phyloP scores from a whole-genome alignment of 2,329 filamentous ascomycete genomes.

The Colletotrichum liriopes region DNA sequence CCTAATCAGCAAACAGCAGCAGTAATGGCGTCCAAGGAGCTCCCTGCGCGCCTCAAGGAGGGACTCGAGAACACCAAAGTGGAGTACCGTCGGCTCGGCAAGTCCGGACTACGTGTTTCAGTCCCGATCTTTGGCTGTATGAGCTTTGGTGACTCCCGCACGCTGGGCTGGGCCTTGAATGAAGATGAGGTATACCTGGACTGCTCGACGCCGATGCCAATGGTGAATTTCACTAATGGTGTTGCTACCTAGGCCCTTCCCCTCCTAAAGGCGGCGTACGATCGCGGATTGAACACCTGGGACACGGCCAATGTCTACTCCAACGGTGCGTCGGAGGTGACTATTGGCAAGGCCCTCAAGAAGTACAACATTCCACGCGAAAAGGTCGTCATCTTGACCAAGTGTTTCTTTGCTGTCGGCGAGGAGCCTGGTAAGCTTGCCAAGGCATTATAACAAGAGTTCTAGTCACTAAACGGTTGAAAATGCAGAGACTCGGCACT shows the following conservation, averaged over 20 bases:
- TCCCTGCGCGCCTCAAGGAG: constrained; percentile 43
- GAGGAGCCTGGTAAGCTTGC: constrained; percentile 56
- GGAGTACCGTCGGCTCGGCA: constrained; percentile 70
- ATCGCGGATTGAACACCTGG: constrained; percentile 74
- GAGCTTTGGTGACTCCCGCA: constrained; percentile 70
- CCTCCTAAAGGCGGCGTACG: constrained; percentile 75
- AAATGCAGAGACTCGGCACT: constrained; percentile 41
- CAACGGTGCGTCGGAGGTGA: constrained; percentile 68
- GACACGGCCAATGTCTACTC: constrained; percentile 70
- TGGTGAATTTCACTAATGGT: not conserved
- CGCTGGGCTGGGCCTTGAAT: constrained; percentile 70
- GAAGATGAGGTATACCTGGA: constrained; percentile 61
- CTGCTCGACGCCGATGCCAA: not conserved
- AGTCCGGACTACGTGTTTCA: constrained; percentile 74
- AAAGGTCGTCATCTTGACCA: constrained; percentile 72
- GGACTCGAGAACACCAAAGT: constrained; percentile 57
- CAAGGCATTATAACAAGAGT: no score
- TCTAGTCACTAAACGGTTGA: not conserved
- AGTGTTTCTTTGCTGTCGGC: constrained; percentile 66
- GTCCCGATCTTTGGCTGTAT: constrained; percentile 77
- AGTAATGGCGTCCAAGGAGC: constrained; percentile 36
- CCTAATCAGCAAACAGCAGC: not conserved
- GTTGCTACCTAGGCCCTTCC: constrained; percentile 60
- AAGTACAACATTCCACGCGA: constrained; percentile 71
- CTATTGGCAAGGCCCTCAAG: constrained; percentile 73